Percentiles rank a stretch among this genome's conserved stretches.
These are phyloP conservation scores for Syzygium jambos DNA, from an alignment of 345 rosid genomes.

Conservation along the genomic window DNA sequence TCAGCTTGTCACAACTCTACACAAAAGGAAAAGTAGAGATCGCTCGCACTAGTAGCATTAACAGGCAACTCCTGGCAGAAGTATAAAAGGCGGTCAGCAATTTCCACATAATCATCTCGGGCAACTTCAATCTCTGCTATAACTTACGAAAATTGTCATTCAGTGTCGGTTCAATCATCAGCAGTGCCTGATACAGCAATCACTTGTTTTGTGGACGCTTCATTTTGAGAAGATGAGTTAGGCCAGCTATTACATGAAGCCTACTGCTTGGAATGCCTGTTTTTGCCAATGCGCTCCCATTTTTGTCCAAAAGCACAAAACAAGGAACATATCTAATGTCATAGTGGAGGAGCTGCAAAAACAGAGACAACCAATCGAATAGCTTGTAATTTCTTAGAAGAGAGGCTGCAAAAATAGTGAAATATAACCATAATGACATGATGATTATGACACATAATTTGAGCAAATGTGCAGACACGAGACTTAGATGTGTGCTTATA, in stretches of 20 bases:
- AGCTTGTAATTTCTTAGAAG: slow-evolving; percentile 48
- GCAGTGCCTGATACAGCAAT: not conserved
- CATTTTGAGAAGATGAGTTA: slow-evolving; percentile 81
- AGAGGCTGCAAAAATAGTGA: slow-evolving; percentile 48
- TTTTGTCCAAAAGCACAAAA: slow-evolving; percentile 79
- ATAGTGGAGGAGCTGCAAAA: slow-evolving; percentile 77
- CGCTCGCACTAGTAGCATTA: not conserved
- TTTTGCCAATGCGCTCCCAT: slow-evolving; percentile 73
- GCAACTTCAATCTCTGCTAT: not conserved
- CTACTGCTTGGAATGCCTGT: slow-evolving; percentile 85
- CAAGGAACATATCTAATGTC: slow-evolving; percentile 88
- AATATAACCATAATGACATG: not conserved
- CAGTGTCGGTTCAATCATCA: not conserved
- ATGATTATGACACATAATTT: not conserved
- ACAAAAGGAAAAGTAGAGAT: not conserved
- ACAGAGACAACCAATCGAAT: not conserved
- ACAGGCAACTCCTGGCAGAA: not conserved
- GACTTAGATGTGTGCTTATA: not conserved
- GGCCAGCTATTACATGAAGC: slow-evolving; percentile 78
- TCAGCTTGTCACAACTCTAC: not conserved
- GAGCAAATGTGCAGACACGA: not conserved
- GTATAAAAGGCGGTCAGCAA: not conserved
- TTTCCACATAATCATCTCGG: not conserved
- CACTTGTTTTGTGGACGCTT: slow-evolving; percentile 26
- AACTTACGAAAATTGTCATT: not conserved